phyloP scores from a whole-genome alignment of 495 filamentous ascomycete species.

The Trichoderma orchidacearum region DNA sequence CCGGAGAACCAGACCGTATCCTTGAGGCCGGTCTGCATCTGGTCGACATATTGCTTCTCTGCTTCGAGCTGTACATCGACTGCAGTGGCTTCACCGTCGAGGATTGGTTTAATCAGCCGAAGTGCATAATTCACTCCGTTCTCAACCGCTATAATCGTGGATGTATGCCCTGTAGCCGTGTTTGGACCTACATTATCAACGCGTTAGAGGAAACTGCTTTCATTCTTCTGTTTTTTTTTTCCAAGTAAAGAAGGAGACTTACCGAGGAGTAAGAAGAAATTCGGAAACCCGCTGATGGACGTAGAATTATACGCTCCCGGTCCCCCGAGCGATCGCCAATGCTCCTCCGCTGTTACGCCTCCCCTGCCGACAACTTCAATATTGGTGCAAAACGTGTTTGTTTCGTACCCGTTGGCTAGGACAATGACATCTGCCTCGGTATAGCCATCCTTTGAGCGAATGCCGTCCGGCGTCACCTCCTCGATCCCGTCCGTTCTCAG shows the following conservation, averaged over 20 bases:
- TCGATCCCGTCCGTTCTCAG: constrained; percentile 19
- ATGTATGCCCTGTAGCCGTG: constrained; percentile 28
- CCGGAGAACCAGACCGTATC: constrained; percentile 16
- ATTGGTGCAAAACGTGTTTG: constrained; percentile 14
- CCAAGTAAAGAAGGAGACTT: background rate
- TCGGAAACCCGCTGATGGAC: constrained; percentile 24
- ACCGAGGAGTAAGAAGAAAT: constrained; percentile 23
- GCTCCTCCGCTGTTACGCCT: constrained; percentile 17
- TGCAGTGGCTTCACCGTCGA: constrained; percentile 16
- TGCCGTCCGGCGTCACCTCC: constrained; percentile 19
- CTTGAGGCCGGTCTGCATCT: constrained; percentile 12
- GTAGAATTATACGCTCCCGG: constrained; percentile 25
- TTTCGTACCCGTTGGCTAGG: constrained; percentile 26
- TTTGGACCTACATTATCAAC: constrained; percentile 34
- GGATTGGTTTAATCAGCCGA: constrained; percentile 16
- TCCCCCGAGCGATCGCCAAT: constrained; percentile 21
- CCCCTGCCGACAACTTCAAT: constrained; percentile 21
- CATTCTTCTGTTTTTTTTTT: too few relatives aligned
- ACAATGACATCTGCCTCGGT: constrained; percentile 27
- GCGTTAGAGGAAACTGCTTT: too few relatives aligned
- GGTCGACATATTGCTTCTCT: constrained; percentile 13
- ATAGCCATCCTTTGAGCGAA: constrained; percentile 12
- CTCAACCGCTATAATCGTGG: constrained; percentile 22
- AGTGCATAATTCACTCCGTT: constrained; percentile 21
- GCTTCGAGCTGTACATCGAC: constrained; percentile 20